A percentile compares a stretch with the other conserved stretches of the same genome.
Evolutionary conservation across 495 filamentous ascomycete genomes (phyloP).

Genomic region (Lepraria neglecta): DNA sequence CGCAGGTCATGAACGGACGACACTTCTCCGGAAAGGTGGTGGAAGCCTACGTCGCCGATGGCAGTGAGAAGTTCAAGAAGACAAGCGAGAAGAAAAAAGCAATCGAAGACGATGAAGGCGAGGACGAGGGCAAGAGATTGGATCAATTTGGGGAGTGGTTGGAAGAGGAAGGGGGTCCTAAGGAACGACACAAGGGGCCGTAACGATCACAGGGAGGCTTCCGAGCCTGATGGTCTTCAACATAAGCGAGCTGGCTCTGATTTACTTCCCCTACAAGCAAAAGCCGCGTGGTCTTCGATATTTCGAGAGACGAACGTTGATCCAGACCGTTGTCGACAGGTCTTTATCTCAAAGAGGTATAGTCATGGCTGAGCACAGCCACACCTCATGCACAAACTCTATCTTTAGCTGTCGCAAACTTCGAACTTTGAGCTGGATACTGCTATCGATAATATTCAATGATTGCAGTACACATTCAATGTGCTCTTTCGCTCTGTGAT

Average conservation of each 20-base stretch:
- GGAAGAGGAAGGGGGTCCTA: conserved; percentile 31
- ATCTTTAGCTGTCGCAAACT: not conserved
- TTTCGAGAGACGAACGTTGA: not conserved
- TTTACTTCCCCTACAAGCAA: too few relatives aligned
- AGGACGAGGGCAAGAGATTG: conserved; percentile 44
- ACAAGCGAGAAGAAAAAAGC: conserved; percentile 43
- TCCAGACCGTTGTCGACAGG: conserved; percentile 3
- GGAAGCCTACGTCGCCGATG: conserved; percentile 68
- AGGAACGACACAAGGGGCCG: not conserved
- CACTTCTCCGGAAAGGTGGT: conserved; percentile 69
- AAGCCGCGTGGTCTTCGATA: not conserved
- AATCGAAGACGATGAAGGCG: conserved; percentile 42
- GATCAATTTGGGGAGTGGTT: conserved; percentile 53
- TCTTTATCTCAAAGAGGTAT: not conserved
- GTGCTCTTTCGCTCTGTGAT: not conserved
- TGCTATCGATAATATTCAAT: not conserved
- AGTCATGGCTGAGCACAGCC: conserved; percentile 7
- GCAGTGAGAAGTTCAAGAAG: conserved; percentile 71
- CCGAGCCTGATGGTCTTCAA: not conserved
- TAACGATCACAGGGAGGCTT: not conserved
- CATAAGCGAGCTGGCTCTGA: not conserved
- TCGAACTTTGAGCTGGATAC: not conserved
- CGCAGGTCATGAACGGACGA: conserved; percentile 69
- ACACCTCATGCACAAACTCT: not conserved
- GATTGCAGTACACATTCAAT: not conserved